phyloP scores from a whole-genome alignment of 257 asterid genomes.

The Solanum pennellii region DNA sequence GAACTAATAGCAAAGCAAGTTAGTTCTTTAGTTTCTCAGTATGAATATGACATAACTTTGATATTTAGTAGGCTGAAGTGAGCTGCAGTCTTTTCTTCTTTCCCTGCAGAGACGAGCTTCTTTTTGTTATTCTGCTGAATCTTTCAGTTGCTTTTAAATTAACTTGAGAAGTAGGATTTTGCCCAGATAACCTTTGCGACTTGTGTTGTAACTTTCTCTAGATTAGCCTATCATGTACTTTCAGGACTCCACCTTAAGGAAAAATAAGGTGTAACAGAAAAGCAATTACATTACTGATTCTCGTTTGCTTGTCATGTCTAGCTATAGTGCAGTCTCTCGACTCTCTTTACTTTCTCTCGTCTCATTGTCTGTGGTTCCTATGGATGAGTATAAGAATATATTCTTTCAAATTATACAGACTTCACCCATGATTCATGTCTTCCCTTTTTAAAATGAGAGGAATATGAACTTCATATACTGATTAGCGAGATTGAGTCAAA shows the following conservation, averaged over 20 bases:
- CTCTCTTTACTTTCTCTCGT: neutral
- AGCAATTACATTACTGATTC: neutral
- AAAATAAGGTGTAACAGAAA: neutral
- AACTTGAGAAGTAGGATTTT: neutral
- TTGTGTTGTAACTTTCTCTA: neutral
- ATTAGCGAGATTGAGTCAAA: neutral
- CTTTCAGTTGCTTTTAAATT: neutral
- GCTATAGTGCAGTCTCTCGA: neutral
- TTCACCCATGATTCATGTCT: neutral
- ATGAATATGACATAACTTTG: neutral
- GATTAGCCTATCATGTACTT: neutral
- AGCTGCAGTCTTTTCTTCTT: neutral
- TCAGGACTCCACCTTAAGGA: neutral
- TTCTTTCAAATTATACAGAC: neutral
- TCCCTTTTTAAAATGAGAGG: neutral
- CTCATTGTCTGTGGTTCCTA: neutral
- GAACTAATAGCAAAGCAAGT: neutral
- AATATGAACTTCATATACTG: neutral
- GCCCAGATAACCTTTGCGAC: neutral
- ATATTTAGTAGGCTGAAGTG: neutral
- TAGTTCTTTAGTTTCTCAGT: neutral
- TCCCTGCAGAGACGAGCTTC: neutral
- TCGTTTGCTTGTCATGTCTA: neutral
- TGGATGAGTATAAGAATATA: neutral
- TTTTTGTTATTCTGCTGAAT: neutral